Conservation (phyloP, 2,329 filamentous ascomycete genomes). For the Anthostomella pinea region DNA sequence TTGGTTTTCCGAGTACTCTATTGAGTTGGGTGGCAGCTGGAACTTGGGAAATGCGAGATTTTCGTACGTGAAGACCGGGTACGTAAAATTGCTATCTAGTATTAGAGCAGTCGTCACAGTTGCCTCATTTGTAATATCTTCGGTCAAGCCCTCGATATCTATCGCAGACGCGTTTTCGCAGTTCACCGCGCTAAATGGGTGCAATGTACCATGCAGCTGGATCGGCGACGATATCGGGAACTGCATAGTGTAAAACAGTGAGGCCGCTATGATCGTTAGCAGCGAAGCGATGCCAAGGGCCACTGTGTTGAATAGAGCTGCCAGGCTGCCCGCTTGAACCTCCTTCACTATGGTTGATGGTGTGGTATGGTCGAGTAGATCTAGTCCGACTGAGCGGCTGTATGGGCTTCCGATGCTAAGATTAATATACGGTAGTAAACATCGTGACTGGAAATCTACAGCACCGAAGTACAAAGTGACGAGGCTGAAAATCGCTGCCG, state of each 20-base stretch:
- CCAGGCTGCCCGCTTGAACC: neutral
- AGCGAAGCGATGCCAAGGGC: slow-evolving; percentile 3
- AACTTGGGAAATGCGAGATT: slow-evolving; percentile 23
- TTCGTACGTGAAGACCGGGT: slow-evolving; percentile 36
- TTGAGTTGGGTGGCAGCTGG: neutral
- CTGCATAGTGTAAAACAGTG: slow-evolving; percentile 2
- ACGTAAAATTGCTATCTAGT: slow-evolving; percentile 33
- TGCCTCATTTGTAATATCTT: neutral
- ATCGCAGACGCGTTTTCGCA: too few species aligned
- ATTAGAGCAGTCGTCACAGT: slow-evolving; percentile 37
- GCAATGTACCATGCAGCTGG: too few species aligned
- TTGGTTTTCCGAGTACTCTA: neutral
- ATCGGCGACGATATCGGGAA: neutral
- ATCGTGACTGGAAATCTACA: too few species aligned
- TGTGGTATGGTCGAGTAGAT: slow-evolving; percentile 5
- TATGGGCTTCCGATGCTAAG: too few species aligned
- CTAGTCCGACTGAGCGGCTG: slow-evolving; percentile 2
- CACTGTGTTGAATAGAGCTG: slow-evolving; percentile 2
- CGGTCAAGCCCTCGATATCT: too few species aligned
- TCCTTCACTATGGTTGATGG: slow-evolving; percentile 1
- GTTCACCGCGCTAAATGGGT: neutral
- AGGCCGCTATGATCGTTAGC: slow-evolving; percentile 7
- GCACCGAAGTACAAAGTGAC: too few species aligned
- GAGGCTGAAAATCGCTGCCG: too few species aligned
- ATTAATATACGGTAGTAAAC: too few species aligned